Evolutionary conservation across 2,329 filamentous ascomycete species (phyloP).

Genomic region (Trichoderma koningiopsis): DNA sequence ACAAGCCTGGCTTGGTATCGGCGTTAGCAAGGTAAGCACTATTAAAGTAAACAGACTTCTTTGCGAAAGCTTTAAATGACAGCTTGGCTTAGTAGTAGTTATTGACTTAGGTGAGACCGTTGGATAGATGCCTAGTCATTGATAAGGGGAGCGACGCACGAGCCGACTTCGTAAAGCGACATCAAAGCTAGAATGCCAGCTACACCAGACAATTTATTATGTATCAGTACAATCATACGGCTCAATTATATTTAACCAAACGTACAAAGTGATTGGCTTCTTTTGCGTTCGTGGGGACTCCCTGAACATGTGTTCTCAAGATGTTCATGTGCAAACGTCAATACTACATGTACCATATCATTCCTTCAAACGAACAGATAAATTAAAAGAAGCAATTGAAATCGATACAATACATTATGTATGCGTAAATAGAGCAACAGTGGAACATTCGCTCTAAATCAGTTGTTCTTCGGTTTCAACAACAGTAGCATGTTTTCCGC

Average conservation of each 20-base stretch:
- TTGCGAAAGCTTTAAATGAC: not conserved
- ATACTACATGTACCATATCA: not conserved
- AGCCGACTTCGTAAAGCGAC: not conserved
- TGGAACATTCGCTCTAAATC: not conserved
- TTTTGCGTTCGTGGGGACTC: not conserved
- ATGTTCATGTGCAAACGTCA: not conserved
- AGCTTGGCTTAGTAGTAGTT: conserved; percentile 12
- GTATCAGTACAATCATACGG: not conserved
- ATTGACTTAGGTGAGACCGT: conserved; percentile 16
- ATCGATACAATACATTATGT: not conserved
- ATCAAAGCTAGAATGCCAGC: not conserved
- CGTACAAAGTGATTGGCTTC: too few species aligned
- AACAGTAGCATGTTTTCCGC: not conserved
- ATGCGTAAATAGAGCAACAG: too few species aligned
- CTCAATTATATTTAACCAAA: not conserved
- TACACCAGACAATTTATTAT: not conserved
- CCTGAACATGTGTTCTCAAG: too few species aligned
- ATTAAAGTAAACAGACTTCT: not conserved
- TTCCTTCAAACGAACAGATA: not conserved
- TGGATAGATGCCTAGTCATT: not conserved
- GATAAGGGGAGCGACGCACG: not conserved
- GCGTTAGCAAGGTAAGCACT: not conserved
- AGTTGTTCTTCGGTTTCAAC: not conserved
- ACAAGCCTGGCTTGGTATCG: not conserved
- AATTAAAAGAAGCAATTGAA: too few species aligned